These are phyloP conservation scores for Dendrobium catenatum DNA, from an alignment of 106 monocot species.

Conservation along the genomic window DNA sequence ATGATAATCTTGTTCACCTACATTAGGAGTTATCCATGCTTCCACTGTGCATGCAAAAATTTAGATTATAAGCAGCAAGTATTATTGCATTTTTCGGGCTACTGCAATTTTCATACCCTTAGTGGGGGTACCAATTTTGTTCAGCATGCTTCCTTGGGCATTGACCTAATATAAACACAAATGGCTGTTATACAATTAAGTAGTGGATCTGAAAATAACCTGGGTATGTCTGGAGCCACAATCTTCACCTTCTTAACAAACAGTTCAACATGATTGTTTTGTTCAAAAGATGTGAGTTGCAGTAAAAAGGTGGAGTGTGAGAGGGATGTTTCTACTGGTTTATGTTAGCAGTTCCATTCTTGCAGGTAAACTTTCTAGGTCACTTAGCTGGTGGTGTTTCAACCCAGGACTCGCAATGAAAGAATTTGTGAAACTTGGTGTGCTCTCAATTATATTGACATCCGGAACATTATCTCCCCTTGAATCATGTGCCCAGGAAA, in stretches of 20 bases:
- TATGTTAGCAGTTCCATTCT: not conserved
- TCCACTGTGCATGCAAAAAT: not conserved
- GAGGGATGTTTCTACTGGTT: not conserved
- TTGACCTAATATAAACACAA: not conserved
- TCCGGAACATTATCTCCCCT: slow-evolving; percentile 91
- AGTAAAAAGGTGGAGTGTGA: not conserved
- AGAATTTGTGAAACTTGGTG: slow-evolving; percentile 62
- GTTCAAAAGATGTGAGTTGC: not conserved
- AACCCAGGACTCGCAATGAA: slow-evolving; percentile 96
- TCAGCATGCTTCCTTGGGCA: not conserved
- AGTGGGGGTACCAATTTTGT: not conserved
- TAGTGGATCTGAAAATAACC: not conserved
- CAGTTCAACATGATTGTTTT: too few relatives aligned
- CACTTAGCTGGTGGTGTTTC: slow-evolving; percentile 99
- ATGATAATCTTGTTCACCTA: not conserved
- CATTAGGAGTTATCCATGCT: not conserved
- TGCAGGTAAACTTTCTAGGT: slow-evolving; percentile 63
- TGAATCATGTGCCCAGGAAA: slow-evolving; percentile 82
- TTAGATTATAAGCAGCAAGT: not conserved
- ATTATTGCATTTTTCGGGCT: not conserved
- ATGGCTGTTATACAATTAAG: not conserved
- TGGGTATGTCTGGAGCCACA: not conserved
- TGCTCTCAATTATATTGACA: slow-evolving; percentile 83
- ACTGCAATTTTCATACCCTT: not conserved
- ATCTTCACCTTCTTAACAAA: not conserved